Evolutionary conservation across 2,329 filamentous ascomycete species (phyloP).

Genomic region (Cercospora zeina): DNA sequence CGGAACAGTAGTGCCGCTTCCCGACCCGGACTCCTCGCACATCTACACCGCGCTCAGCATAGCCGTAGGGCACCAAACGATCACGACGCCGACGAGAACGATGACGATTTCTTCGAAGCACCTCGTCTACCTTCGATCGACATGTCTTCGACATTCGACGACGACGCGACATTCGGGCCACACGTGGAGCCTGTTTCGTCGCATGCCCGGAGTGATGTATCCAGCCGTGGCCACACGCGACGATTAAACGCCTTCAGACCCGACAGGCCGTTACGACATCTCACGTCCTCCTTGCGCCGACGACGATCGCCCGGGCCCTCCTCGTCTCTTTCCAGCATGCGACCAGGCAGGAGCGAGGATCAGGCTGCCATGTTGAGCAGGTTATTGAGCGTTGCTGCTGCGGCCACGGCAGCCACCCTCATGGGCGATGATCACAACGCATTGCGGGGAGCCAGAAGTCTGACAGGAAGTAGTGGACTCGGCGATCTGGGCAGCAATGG

Average conservation of each 20-base stretch:
- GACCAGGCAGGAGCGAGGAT: slow-evolving; percentile 57
- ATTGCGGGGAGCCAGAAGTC: slow-evolving; percentile 56
- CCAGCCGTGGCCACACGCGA: slow-evolving; percentile 35
- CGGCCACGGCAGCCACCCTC: slow-evolving; percentile 64
- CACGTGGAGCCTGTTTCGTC: slow-evolving; percentile 28
- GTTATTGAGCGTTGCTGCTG: slow-evolving; percentile 62
- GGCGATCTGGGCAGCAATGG: slow-evolving; percentile 47
- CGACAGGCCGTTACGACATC: slow-evolving; percentile 43
- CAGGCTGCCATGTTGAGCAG: slow-evolving; percentile 63
- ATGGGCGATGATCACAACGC: slow-evolving; percentile 61
- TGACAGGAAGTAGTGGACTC: slow-evolving; percentile 46
- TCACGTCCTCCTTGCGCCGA: slow-evolving; percentile 52
- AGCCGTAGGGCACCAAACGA: slow-evolving; percentile 30
- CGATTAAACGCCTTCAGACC: slow-evolving; percentile 37
- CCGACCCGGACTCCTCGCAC: slow-evolving; percentile 29
- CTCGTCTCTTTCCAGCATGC: slow-evolving; percentile 26
- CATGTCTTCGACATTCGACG: slow-evolving; percentile 36
- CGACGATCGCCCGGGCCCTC: slow-evolving; percentile 50
- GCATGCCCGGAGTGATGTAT: slow-evolving; percentile 32
- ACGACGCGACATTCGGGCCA: slow-evolving; percentile 40
- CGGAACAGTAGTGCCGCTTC: slow-evolving; percentile 24
- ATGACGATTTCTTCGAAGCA: slow-evolving; percentile 29
- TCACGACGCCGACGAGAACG: slow-evolving; percentile 13
- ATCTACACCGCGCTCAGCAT: slow-evolving; percentile 32
- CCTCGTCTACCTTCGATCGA: slow-evolving; percentile 40